These are phyloP conservation scores for Kingdonia uniflora DNA, from an alignment of 164 flowering plant species.

Conservation along the genomic window DNA sequence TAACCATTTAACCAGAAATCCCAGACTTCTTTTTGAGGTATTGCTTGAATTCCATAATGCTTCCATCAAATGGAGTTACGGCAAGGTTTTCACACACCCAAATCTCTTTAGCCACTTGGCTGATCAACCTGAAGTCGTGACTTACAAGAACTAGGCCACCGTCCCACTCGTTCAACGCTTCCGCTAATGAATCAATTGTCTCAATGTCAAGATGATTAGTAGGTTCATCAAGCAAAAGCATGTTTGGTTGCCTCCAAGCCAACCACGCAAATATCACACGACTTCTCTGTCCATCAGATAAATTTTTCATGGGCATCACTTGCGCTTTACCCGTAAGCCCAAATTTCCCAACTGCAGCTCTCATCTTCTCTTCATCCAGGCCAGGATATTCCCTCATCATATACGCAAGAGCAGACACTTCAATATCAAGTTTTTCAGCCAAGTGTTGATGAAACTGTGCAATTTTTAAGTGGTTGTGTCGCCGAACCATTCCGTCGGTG, in stretches of 20 bases:
- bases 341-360: conserved; percentile 81
- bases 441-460: conserved; percentile 95
- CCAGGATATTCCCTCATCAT: conserved; percentile 90
- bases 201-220: conserved; percentile 89
- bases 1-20: conserved; percentile 25
- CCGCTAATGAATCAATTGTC: conserved; percentile 82
- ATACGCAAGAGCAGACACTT: conserved; percentile 67
- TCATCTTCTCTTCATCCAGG: conserved; percentile 89
- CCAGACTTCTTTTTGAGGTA: conserved; percentile 67
- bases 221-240: conserved; percentile 79
- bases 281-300: conserved; percentile 90
- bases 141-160: conserved; percentile 92
- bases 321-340: conserved; percentile 91
- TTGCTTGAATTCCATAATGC: conserved; percentile 78
- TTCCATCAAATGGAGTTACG: conserved; percentile 76
- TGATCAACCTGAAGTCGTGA: conserved; percentile 86
- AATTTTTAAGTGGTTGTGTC: conserved; percentile 88
- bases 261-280: conserved; percentile 91
- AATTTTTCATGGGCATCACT: conserved; percentile 85
- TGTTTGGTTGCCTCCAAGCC: conserved; percentile 70
- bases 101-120: conserved; percentile 89
- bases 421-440: conserved; percentile 82
- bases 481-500: conserved; percentile 86
- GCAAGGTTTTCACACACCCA: conserved; percentile 87
- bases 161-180: conserved; percentile 91